Conservation (phyloP, 2,329 filamentous ascomycete genomes). For the Neofusicoccum sp. region DNA sequence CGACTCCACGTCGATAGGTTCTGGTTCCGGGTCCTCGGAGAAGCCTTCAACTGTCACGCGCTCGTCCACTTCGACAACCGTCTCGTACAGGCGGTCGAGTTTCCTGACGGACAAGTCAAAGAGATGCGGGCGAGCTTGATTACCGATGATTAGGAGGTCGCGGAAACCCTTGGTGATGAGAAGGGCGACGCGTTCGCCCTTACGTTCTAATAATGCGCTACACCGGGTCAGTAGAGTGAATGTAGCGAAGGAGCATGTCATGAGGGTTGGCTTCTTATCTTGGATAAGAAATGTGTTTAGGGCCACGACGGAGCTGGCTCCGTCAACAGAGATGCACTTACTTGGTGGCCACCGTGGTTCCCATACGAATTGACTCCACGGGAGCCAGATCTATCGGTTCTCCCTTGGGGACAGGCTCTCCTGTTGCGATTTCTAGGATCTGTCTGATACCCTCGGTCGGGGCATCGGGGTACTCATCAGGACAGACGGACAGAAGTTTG, state of each 20-base stretch:
- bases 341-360: slow-evolving; percentile 79
- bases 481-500: slow-evolving; percentile 32
- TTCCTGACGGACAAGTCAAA: slow-evolving; percentile 27
- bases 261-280: not conserved
- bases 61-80: slow-evolving; percentile 28
- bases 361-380: slow-evolving; percentile 27
- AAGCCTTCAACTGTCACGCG: slow-evolving; percentile 27
- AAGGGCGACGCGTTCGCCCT: slow-evolving; percentile 21
- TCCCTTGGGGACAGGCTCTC: slow-evolving; percentile 22
- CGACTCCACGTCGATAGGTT: slow-evolving; percentile 11
- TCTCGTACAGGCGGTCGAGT: slow-evolving; percentile 24
- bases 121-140: slow-evolving; percentile 27
- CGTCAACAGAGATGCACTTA: not conserved
- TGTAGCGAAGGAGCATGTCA: not conserved
- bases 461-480: slow-evolving; percentile 32
- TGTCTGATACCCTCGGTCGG: slow-evolving; percentile 34
- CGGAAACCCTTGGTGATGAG: slow-evolving; percentile 55
- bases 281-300: not conserved
- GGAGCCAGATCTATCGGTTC: slow-evolving; percentile 25
- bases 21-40: slow-evolving; percentile 23
- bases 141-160: slow-evolving; percentile 48
- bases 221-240: slow-evolving; percentile 18
- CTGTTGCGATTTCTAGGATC: slow-evolving; percentile 25
- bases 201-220: slow-evolving; percentile 26
- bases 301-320: not conserved